Percentiles rank a stretch among this genome's conserved stretches.
These are phyloP conservation scores for Acanthamoeba lenticulata DNA, from an alignment of 208 protist genomes.

Conservation along the genomic window DNA sequence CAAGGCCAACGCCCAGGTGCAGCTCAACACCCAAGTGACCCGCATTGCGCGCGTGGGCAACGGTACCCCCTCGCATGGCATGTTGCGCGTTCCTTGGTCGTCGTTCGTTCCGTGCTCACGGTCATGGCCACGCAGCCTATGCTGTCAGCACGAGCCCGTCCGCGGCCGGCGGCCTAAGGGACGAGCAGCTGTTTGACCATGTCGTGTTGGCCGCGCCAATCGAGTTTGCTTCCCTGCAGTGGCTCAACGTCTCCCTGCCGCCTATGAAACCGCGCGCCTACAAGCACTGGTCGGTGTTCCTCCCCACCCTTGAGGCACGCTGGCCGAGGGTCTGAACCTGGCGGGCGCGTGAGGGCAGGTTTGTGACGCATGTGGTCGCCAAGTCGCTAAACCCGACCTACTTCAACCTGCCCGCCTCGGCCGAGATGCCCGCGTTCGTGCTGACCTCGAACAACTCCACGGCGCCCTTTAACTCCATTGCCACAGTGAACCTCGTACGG, in stretches of 20 bases:
- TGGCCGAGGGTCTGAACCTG: not conserved
- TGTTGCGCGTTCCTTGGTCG: not conserved
- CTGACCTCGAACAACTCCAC: slow-evolving; percentile 36
- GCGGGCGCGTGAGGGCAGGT: not conserved
- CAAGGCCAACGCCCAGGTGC: not conserved
- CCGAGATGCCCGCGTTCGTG: not conserved
- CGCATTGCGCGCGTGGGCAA: slow-evolving; percentile 4
- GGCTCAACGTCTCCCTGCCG: not conserved
- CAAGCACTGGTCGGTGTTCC: not conserved
- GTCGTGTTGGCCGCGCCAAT: slow-evolving; percentile 40
- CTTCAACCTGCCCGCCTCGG: not conserved
- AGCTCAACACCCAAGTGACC: not conserved
- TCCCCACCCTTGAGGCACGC: not conserved
- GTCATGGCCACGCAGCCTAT: not conserved
- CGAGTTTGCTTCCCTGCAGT: slow-evolving; percentile 13
- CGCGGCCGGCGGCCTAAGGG: not conserved
- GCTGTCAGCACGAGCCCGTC: not conserved
- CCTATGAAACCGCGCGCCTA: not conserved
- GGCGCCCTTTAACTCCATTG: slow-evolving; percentile 32
- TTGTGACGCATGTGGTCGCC: slow-evolving; percentile 5
- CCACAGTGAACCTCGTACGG: not conserved
- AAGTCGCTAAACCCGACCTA: slow-evolving; percentile 23
- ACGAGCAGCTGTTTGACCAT: not conserved
- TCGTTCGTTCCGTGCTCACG: not conserved
- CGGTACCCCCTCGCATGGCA: not conserved